Base-by-base conservation (phyloP, 176 grass and related monocot species). In the Bonia amplexicaulis region DNA sequence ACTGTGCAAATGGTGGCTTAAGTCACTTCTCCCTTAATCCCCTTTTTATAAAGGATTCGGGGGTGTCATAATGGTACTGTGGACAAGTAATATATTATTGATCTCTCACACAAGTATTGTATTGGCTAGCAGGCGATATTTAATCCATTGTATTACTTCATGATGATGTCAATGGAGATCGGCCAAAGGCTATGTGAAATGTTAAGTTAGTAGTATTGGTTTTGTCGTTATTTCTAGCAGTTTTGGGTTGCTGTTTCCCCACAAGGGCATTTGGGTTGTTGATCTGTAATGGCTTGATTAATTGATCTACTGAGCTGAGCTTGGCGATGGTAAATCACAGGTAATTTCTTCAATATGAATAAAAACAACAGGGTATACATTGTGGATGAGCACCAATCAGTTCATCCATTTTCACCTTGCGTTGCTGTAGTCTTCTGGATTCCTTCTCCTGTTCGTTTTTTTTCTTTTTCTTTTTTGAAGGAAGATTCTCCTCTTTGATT, bases 1-100 rank as follows among this genome's bases (percentile, higher is more conserved):
- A 88, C 90, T 94, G 80, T 92, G 68, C 78, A 64, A 71, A 90
- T 92, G 90, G 88, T 82, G 87, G 93, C 89, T 83, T 29, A 71
- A 85, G 44, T 54, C 73, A 78, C 31, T 40, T 3, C 44, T 42
- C 25, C 66, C 20, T n/a, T 17, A 66, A 69, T 2, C 17, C 22
- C 65, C 76, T 83, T 69, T 88, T 80, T 71, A 88, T 77, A 49
- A 66, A 84, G 53, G 42, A 53, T 47, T 80, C 10, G 29, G 49
- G 16, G 27, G 71, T 15, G 71, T 15, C 60, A 67, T 76, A 25
- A 26, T 40, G 31, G 42, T 78, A 84, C 57, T 59, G 22, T 69
- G 66, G 49, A 11, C 22, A 58, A 15, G 33, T 45, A n/a, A n/a
- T 69, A 76, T 27, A 61, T 69, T 88, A 88, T 77, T 69, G 40